Evolutionary conservation across 768 basidiomycete genomes (phyloP).

Genomic region (Trametes meyenii): DNA sequence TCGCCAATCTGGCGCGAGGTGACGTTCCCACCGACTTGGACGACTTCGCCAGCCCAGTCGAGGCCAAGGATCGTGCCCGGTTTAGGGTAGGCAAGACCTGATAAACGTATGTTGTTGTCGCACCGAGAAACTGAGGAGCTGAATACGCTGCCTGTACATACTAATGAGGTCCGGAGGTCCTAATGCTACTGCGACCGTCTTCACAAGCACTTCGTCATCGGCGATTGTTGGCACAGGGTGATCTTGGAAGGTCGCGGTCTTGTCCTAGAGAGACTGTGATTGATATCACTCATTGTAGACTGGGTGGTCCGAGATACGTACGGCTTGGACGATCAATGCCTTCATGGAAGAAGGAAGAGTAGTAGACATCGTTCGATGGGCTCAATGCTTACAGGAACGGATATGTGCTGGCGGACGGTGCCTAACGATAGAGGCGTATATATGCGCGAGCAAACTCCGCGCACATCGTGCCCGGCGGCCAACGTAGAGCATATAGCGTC

Average conservation of each 20-base stretch:
- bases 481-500: too few species aligned
- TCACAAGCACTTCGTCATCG: slow-evolving; percentile 25
- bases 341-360: neutral
- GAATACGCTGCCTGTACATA: neutral
- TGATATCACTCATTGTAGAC: neutral
- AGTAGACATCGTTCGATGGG: neutral
- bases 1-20: slow-evolving; percentile 26
- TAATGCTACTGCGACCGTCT: slow-evolving; percentile 15
- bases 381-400: too few species aligned
- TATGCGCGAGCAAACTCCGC: too few species aligned
- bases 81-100: slow-evolving; percentile 9
- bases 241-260: slow-evolving; percentile 2
- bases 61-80: slow-evolving; percentile 26
- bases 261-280: neutral
- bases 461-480: too few species aligned
- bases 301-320: neutral
- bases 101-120: neutral
- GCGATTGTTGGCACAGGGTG: slow-evolving; percentile 10
- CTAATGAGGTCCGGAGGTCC: slow-evolving; percentile 21
- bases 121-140: neutral
- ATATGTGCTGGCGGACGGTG: too few species aligned
- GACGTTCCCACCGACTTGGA: slow-evolving; percentile 26
- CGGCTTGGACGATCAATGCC: neutral
- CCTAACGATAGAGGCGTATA: too few species aligned
- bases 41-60: slow-evolving; percentile 31